These are phyloP conservation scores for Aspergillus diversus DNA, from an alignment of 495 filamentous ascomycete genomes.

Conservation along the genomic window DNA sequence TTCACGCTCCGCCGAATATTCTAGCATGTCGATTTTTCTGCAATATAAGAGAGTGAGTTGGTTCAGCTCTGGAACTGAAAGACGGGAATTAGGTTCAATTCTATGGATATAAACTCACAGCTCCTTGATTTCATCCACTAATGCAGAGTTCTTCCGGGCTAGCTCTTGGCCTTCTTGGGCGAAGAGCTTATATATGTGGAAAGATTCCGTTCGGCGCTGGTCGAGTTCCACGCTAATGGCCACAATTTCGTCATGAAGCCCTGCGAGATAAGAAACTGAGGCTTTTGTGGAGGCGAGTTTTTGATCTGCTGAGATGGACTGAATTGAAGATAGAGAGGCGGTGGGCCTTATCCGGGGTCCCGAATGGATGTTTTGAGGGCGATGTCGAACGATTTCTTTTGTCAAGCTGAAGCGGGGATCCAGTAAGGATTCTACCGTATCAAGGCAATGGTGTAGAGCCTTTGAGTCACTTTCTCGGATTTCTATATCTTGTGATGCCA, in stretches of 20 bases:
- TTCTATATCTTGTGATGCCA: slow-evolving; percentile 21
- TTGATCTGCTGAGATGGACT: background rate
- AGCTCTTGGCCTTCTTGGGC: slow-evolving; percentile 34
- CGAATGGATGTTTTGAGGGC: slow-evolving; percentile 16
- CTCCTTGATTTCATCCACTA: slow-evolving; percentile 38
- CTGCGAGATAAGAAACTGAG: slow-evolving; percentile 26
- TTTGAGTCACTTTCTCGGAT: slow-evolving; percentile 25
- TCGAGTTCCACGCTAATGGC: slow-evolving; percentile 33
- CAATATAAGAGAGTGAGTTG: background rate
- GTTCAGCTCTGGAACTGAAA: too few relatives aligned
- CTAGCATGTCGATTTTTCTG: slow-evolving; percentile 37
- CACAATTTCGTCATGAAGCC: slow-evolving; percentile 32
- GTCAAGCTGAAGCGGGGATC: slow-evolving; percentile 31
- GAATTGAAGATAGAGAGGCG: background rate
- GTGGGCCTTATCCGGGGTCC: background rate
- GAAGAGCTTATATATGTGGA: slow-evolving; percentile 38
- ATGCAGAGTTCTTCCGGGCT: slow-evolving; percentile 28
- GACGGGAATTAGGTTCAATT: slow-evolving; percentile 3
- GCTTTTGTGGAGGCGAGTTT: slow-evolving; percentile 4
- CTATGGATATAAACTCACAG: slow-evolving; percentile 31
- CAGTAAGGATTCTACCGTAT: slow-evolving; percentile 37
- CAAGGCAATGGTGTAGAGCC: slow-evolving; percentile 34
- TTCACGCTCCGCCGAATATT: slow-evolving; percentile 42
- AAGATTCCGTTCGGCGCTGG: slow-evolving; percentile 37
- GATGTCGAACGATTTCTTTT: slow-evolving; percentile 25